Base-by-base conservation (phyloP, 106 monocot genomes). In the Hemerocallis citrina region DNA sequence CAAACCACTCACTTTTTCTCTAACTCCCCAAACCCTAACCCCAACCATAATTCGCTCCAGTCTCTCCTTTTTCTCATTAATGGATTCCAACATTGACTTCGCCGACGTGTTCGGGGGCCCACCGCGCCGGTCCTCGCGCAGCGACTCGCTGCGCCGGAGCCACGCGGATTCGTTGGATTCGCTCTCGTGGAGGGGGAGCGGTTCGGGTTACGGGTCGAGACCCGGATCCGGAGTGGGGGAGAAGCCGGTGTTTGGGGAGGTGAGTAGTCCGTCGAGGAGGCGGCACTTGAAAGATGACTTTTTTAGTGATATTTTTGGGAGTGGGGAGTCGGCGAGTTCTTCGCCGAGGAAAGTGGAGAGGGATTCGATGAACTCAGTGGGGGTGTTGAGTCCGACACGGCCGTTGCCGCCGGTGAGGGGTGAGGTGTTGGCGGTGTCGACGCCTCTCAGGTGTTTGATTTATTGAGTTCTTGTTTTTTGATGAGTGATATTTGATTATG, bases 81-180 rank as follows among this genome's bases (percentile, higher is more conserved):
- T n/a, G n/a, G n/a, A n/a, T n/a, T 46, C 73, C n/a, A 73, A 79
- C 17, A 62, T 76, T 8, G 79, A 82, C 52, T 82, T 82, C 67
- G 25, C 39, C 34, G 82, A 87, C 62, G 87, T 87, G 23, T 87
- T 87, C 64, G 87, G 87, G 27, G 82, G 87, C 16, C 87, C 75
- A 11, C 87, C 87, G 7, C 38, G 74, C 58, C 68, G 68, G 36
- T 5, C 7, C 12, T 66, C 75, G 10, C 52, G 64, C 2, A 6
- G 72, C 10, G 42, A 61, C 49, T 79, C 75, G 43, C 27, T 51
- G 9, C 70, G 61, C 13, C 71, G 74, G 30, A 37, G 32, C 67
- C 54, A 38, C 5, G 75, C 48, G 20, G 72, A 76, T 24, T 73
- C 75, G 31, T 13, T 88, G 38, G 82, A 75, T 34, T 69, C 24